Percentiles rank a stretch among this genome's conserved stretches.
These are phyloP conservation scores for Diaporthe sp. DNA, from an alignment of 2,329 filamentous ascomycete species.

Conservation along the genomic window DNA sequence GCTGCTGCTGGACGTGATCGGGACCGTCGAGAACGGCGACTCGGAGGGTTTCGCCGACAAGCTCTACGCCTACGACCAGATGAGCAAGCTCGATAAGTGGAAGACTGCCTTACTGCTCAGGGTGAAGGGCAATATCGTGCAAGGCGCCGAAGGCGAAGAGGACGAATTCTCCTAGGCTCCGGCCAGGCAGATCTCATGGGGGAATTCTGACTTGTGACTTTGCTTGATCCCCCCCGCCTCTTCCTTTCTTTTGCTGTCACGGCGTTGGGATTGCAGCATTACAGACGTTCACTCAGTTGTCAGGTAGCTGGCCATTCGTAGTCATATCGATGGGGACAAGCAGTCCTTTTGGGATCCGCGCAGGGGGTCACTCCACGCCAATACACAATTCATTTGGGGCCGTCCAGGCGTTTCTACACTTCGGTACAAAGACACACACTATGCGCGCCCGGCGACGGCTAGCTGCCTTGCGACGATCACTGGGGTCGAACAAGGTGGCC, in stretches of 20 bases:
- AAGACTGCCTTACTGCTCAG: slow-evolving; percentile 88
- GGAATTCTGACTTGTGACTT: not conserved
- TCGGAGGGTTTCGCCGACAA: slow-evolving; percentile 88
- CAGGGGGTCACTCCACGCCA: not conserved
- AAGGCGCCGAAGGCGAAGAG: slow-evolving; percentile 41
- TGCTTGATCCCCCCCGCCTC: not conserved
- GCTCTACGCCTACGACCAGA: slow-evolving; percentile 88
- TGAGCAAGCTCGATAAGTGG: slow-evolving; percentile 96
- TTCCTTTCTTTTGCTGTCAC: slow-evolving; percentile 1
- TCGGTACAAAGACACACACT: not conserved
- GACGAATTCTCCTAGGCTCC: slow-evolving; percentile 48
- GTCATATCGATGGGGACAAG: not conserved
- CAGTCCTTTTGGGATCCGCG: not conserved
- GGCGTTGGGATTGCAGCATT: slow-evolving; percentile 23
- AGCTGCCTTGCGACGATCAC: not conserved
- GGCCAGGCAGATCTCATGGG: not conserved
- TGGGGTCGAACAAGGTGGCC: not conserved
- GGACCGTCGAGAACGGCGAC: slow-evolving; percentile 80
- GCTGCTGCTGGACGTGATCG: slow-evolving; percentile 80
- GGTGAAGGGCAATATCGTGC: slow-evolving; percentile 86
- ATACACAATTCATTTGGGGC: not conserved
- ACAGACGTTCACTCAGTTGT: slow-evolving; percentile 23
- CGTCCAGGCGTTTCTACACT: not conserved
- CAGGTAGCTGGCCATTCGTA: not conserved
- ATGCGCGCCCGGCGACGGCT: not conserved